phyloP scores from a whole-genome alignment of 305 asterid species.

The Withania somnifera region DNA sequence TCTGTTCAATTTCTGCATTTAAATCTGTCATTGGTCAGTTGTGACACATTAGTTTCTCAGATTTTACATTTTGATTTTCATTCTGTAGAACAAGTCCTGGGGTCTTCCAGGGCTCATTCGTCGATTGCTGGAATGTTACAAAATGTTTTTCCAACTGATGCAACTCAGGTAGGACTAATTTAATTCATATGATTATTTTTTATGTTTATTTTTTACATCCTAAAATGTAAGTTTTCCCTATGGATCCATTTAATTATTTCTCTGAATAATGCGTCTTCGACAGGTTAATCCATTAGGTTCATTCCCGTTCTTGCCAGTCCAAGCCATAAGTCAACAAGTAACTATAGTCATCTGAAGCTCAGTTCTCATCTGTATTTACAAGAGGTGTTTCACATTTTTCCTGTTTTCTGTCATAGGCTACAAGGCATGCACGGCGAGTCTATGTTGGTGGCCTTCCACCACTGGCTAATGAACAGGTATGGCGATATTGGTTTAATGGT shows the following conservation, averaged over 20 bases:
- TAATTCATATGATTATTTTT: not conserved
- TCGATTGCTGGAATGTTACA: conserved; percentile 70
- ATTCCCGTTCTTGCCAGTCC: conserved; percentile 74
- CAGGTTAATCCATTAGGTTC: conserved; percentile 46
- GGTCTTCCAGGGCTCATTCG: conserved; percentile 24
- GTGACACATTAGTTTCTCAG: not conserved
- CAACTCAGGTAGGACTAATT: conserved; percentile 52
- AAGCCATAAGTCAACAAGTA: conserved; percentile 99
- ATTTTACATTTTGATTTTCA: not conserved
- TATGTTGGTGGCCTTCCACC: conserved; percentile 97
- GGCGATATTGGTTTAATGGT: not conserved
- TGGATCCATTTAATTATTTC: not conserved
- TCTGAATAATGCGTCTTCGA: not conserved
- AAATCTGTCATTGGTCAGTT: not conserved
- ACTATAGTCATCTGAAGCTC: conserved; percentile 9
- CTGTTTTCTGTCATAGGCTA: conserved; percentile 53
- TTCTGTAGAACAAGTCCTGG: conserved; percentile 66
- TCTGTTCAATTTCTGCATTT: not conserved
- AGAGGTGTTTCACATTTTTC: conserved; percentile 4
- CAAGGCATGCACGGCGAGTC: conserved; percentile 91
- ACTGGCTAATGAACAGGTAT: conserved; percentile 88
- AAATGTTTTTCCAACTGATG: conserved; percentile 55
- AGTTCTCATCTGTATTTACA: not conserved
- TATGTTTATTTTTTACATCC: not conserved
- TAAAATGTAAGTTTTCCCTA: not conserved